These are phyloP conservation scores for Aaosphaeria arxii DNA, from an alignment of 2,329 filamentous ascomycete genomes.

Conservation along the genomic window DNA sequence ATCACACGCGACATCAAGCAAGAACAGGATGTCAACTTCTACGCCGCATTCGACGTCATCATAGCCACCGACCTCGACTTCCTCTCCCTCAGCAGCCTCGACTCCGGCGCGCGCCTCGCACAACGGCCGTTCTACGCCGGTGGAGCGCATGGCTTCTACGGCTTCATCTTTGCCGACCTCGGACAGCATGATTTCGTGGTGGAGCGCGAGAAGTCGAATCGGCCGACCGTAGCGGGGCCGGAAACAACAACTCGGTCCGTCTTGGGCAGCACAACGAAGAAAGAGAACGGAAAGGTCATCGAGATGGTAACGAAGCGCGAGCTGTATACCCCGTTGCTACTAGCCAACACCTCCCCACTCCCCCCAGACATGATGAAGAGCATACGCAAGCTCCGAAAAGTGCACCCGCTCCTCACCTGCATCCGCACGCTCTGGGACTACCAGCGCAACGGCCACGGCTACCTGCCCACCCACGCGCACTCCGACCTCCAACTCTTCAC, in stretches of 20 bases:
- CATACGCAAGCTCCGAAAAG: conserved; percentile 65
- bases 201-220: conserved; percentile 78
- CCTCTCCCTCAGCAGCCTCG: conserved; percentile 71
- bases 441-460: conserved; percentile 48
- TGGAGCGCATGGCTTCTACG: conserved; percentile 83
- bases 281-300: conserved; percentile 63
- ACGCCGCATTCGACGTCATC: conserved; percentile 74
- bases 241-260: conserved; percentile 80
- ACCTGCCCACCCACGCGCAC: conserved; percentile 51
- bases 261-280: conserved; percentile 66
- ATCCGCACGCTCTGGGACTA: conserved; percentile 91
- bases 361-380: conserved; percentile 65
- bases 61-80: conserved; percentile 88
- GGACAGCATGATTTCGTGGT: conserved; percentile 88
- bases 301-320: conserved; percentile 93
- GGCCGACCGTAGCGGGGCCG: conserved; percentile 53
- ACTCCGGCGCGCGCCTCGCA: conserved; percentile 78
- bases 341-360: conserved; percentile 78
- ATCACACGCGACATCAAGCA: conserved; percentile 61
- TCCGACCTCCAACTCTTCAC: conserved; percentile 76
- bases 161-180: conserved; percentile 91
- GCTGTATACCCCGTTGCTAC: conserved; percentile 79
- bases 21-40: conserved; percentile 69
- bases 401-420: conserved; percentile 82
- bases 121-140: conserved; percentile 85